Evolutionary conservation across 805 yeast genomes (phyloP), one percentile per base, ranked within the genome.

Genomic region (Kluyveromyces nonfermentans): DNA sequence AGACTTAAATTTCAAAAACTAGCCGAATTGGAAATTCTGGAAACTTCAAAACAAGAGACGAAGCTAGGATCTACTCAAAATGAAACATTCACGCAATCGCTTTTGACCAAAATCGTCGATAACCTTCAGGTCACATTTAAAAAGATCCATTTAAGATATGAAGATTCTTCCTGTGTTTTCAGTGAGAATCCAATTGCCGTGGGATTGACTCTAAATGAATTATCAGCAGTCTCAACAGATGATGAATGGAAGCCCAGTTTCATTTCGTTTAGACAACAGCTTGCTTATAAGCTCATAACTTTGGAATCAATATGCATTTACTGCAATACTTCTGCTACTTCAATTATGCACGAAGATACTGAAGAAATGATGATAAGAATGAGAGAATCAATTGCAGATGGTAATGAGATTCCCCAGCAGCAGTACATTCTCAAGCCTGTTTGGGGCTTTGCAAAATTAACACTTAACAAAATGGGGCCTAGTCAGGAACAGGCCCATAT

Each of bases 211-310:
- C 71, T 93, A 40, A 75, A 77, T 35, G 97, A 93, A 64, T 70
- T 93, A 35, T 86, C 96, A 0, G 97, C 96, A 0, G 84, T 88
- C 0, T 86, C 96, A 1, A 81, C 97, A 0, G 89, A 90, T 62
- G 80, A 74, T 25, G 65, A 74, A 31, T 93, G 97, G 97, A 65
- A 72, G 18, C 93, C 95, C 1, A 81, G 82, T 16, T 90, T 90
- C 60, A 82, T 93, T 22, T 76, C 90, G 1, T 79, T 82, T 21
- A 71, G 83, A 4, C 77, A 78, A 25, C 58, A 70, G 15, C 70
- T 81, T 37, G 78, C 97, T 0, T 76, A 85, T 51, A 93, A 93
- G 59, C 67, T 90, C 37, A 65, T 89, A 33, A 81, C 85, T 1
- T 70, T 93, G 50, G 78, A 82, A 46, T 75, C 85, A 4, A 68